Evolutionary conservation across 495 filamentous ascomycete species (phyloP), one percentile per base, ranked within the genome.

Genomic region (Emericellopsis terricola): DNA sequence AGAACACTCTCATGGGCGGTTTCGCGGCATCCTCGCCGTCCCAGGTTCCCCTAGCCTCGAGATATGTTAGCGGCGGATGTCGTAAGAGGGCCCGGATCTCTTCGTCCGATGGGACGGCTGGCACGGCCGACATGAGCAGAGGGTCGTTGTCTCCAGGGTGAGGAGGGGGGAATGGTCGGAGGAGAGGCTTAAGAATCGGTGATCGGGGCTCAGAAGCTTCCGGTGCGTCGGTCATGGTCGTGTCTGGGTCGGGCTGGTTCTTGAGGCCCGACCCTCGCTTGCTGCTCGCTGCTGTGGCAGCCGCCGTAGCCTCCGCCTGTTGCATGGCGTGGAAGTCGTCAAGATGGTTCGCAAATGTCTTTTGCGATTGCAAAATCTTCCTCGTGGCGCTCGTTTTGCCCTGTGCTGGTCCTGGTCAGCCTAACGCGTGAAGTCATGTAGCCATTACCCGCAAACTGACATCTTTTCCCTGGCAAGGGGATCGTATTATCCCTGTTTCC

Each of bases 281-380:
- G 40, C 31, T 38, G 35, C 31, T 43, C 38, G 28, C 33, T 38
- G 33, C 43, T 5, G 41, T 47, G 5, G 47, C 51, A 2, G 50
- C 40, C 10, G 45, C 26, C 21, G 54, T 54, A 13, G 51, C 48
- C 35, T 64, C 57, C 20, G 60, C 52, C 30, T 58, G 57, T 27
- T 74, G 49, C 15, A 77, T 59, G 6, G 85, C 85, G 43, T 83
- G 73, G 57, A 83, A 85, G 53, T 94, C 86, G 37, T 81, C 79
- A 21, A 94, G 68, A 47, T 94, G 78, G 53, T 94, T 91, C 27
- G 73, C 68, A 44, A 93, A 93, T 0, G 81, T 85, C 60, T 94
- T 94, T 52, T 91, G 80, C 2, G 77, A 85, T 43, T 75, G 71
- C n/a, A 94, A 61, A 42, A 94, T 89, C 47, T 80, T 79, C 42